Evolutionary conservation across 192 early-diverging fungal genomes (phyloP).

Genomic region (Backusella circina): DNA sequence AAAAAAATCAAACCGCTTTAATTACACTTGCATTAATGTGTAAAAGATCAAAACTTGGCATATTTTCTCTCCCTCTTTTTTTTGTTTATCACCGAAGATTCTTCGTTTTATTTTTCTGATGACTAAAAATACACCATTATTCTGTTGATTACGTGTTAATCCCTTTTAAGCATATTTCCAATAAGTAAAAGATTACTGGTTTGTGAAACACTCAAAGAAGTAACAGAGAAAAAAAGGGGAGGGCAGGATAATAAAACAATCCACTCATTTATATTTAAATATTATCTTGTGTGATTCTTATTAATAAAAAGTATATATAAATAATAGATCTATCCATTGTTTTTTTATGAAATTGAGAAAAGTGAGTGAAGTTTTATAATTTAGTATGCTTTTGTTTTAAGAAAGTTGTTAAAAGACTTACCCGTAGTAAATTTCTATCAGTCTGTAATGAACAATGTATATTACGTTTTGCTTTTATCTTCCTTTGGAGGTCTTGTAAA

Average conservation of each 20-base stretch:
- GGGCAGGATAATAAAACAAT: background rate
- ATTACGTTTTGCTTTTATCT: too few species aligned
- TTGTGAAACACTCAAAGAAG: background rate
- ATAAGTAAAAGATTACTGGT: background rate
- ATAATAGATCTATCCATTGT: too few species aligned
- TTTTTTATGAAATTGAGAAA: too few species aligned
- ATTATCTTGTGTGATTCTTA: background rate
- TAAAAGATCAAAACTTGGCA: background rate
- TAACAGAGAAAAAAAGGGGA: background rate
- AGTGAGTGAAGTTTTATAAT: too few species aligned
- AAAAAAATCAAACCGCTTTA: background rate
- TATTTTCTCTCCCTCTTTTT: background rate
- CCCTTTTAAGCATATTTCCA: too few species aligned
- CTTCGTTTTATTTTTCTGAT: background rate
- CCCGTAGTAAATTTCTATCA: too few species aligned
- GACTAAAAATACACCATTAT: background rate
- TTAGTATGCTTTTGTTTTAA: too few species aligned
- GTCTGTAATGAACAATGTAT: too few species aligned
- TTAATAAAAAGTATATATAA: background rate
- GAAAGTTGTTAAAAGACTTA: too few species aligned
- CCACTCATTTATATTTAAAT: background rate
- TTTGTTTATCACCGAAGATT: background rate
- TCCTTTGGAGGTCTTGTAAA: too few species aligned
- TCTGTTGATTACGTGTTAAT: background rate
- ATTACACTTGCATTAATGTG: background rate